Conservation (phyloP, 768 basidiomycete species). For the Daedaleopsis sinensis region DNA sequence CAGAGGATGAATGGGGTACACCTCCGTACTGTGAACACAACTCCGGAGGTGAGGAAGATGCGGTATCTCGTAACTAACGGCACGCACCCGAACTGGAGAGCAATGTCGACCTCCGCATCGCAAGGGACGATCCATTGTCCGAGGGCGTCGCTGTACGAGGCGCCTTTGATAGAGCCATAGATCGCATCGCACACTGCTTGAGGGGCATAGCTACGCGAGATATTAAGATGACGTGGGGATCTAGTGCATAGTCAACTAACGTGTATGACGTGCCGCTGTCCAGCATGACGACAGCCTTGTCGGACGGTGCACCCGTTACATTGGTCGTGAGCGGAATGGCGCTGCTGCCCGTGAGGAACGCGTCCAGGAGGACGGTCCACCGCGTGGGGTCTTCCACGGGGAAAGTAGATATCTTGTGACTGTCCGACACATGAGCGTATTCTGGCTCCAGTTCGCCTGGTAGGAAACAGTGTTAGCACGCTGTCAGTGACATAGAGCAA, state of each 20-base stretch:
- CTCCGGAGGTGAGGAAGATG: not conserved
- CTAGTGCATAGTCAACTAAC: slow-evolving; percentile 41
- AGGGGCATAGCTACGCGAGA: slow-evolving; percentile 62
- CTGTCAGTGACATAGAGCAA: not conserved
- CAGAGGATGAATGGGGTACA: slow-evolving; percentile 80
- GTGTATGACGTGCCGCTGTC: slow-evolving; percentile 86
- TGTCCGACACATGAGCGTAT: slow-evolving; percentile 63
- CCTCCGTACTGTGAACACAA: slow-evolving; percentile 52
- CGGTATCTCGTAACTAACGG: not conserved
- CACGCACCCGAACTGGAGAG: slow-evolving; percentile 74
- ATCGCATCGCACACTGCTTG: slow-evolving; percentile 66
- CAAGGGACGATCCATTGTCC: slow-evolving; percentile 80
- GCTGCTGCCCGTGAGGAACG: slow-evolving; percentile 60
- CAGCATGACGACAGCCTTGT: slow-evolving; percentile 74
- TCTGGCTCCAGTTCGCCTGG: slow-evolving; percentile 68
- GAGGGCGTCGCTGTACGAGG: slow-evolving; percentile 50
- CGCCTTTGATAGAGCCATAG: slow-evolving; percentile 67
- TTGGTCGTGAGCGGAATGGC: slow-evolving; percentile 54
- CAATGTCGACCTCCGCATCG: slow-evolving; percentile 72
- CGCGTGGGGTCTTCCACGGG: slow-evolving; percentile 62
- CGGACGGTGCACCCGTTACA: slow-evolving; percentile 60
- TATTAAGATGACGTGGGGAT: not conserved
- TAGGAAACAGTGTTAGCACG: too few species aligned
- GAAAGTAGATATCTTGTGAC: slow-evolving; percentile 70
- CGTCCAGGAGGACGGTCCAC: slow-evolving; percentile 81